These are phyloP conservation scores for Aspergillus brasiliensis DNA, from an alignment of 2,329 filamentous ascomycete species.

Conservation along the genomic window DNA sequence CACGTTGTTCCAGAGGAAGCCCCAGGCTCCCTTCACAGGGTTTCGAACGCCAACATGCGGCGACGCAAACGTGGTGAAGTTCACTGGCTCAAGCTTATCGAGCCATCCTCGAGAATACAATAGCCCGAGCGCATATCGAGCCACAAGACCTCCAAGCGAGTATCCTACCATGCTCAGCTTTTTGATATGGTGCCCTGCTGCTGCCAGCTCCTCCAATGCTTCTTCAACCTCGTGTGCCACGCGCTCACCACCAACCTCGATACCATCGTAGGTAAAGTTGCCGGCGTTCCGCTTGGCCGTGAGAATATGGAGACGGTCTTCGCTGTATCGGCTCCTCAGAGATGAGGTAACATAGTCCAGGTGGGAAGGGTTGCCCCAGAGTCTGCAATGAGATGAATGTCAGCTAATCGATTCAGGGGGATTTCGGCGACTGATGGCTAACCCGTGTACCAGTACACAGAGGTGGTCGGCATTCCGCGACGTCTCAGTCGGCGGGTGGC, in stretches of 20 bases:
- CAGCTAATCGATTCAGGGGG: background rate
- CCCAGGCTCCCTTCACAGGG: slow-evolving; percentile 66
- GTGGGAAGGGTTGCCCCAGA: slow-evolving; percentile 65
- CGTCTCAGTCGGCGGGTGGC: slow-evolving; percentile 3
- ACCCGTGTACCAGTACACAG: slow-evolving; percentile 65
- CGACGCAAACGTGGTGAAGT: slow-evolving; percentile 90
- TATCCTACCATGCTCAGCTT: slow-evolving; percentile 90
- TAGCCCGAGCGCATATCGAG: slow-evolving; percentile 82
- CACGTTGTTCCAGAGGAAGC: slow-evolving; percentile 77
- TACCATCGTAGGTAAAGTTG: slow-evolving; percentile 65
- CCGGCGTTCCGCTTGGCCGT: slow-evolving; percentile 59
- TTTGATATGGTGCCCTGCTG: slow-evolving; percentile 68
- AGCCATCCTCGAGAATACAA: slow-evolving; percentile 79
- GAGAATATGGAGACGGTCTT: slow-evolving; percentile 58
- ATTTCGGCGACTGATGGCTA: slow-evolving; percentile 25
- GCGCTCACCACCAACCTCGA: slow-evolving; percentile 69
- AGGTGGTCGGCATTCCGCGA: slow-evolving; percentile 52
- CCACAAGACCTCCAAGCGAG: slow-evolving; percentile 82
- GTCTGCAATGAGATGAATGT: slow-evolving; percentile 35
- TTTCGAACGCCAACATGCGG: slow-evolving; percentile 78
- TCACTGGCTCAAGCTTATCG: slow-evolving; percentile 79
- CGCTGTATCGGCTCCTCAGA: slow-evolving; percentile 52
- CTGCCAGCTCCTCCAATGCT: slow-evolving; percentile 55
- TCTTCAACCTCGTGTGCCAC: slow-evolving; percentile 66
- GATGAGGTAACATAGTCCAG: slow-evolving; percentile 57